Evolutionary conservation across 148 eudicot genomes (phyloP), one percentile per base, ranked within the genome.

Genomic region (Chenopodium suecicum): DNA sequence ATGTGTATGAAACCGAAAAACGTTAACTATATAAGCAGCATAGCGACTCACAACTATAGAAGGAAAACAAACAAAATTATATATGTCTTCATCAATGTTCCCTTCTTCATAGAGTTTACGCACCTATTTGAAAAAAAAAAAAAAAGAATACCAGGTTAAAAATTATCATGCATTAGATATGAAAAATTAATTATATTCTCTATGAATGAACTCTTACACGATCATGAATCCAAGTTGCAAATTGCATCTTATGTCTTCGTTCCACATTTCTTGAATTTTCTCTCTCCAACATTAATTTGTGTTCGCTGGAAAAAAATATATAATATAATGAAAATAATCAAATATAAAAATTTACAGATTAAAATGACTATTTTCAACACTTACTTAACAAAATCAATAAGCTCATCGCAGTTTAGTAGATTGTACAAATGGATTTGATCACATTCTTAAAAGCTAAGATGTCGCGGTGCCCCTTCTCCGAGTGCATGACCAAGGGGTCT

Each of bases 351-450:
- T 1, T 62, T n/a, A 22, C 13, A 74, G 2, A 74, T 5, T 48
- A 10, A 31, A 71, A 72, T 37, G 41, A 37, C 6, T 34, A 2
- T 34, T 37, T 37, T 37, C 6, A 75, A 5, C 8, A 41, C 70
- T 37, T 77, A 63, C 79, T 63, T 22, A 10, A 64, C 54, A n/a
- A 77, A 64, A 0, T 77, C 34, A 3, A 62, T 7, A 22, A 77
- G 79, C 13, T 62, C 54, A 77, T 77, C 79, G n/a, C 56, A 77
- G n/a, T 77, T 77, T 23, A 22, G 79, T 32, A 77, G 79, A 19
- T 63, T 44, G 31, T 62, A 77, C 4, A 22, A 37, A 34, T 77
- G 79, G 19, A 58, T 34, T 37, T 37, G 29, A 0, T 64, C 34
- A 64, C 11, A 23, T 52, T 77, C 79, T 9, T 62, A 1, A 12